Evolutionary conservation across 2,329 filamentous ascomycete genomes (phyloP).

Genomic region (Fonsecaea pedrosoi): DNA sequence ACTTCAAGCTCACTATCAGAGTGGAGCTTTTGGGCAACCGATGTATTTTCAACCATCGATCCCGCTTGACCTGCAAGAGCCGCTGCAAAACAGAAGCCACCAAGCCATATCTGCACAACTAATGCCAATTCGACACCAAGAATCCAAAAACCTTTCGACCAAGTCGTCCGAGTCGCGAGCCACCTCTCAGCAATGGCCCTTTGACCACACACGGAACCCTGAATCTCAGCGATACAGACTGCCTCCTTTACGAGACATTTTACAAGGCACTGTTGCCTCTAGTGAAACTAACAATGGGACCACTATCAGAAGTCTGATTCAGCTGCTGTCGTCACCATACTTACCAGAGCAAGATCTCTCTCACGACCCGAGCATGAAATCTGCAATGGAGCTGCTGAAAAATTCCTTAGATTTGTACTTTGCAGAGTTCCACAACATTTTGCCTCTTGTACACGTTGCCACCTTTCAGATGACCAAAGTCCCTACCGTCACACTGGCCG

Average conservation of each 20-base stretch:
- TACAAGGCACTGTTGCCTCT: slow-evolving; percentile 30
- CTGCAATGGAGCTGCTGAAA: slow-evolving; percentile 31
- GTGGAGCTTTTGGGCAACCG: slow-evolving; percentile 13
- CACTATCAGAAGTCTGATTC: slow-evolving; percentile 27
- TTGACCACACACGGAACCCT: slow-evolving; percentile 32
- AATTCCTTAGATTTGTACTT: slow-evolving; percentile 35
- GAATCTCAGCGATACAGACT: slow-evolving; percentile 28
- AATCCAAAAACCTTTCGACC: slow-evolving; percentile 5
- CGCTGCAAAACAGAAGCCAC: slow-evolving; percentile 17
- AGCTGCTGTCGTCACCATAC: slow-evolving; percentile 27
- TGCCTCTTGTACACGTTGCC: slow-evolving; percentile 32
- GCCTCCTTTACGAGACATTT: slow-evolving; percentile 33
- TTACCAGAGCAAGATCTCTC: slow-evolving; percentile 27
- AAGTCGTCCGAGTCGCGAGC: slow-evolving; percentile 19
- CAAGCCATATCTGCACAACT: slow-evolving; percentile 6
- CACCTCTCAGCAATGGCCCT: slow-evolving; percentile 33
- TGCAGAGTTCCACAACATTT: slow-evolving; percentile 29
- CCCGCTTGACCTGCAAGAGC: not conserved
- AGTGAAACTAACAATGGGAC: slow-evolving; percentile 22
- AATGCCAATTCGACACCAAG: slow-evolving; percentile 17
- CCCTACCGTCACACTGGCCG: slow-evolving; percentile 31
- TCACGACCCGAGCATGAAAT: slow-evolving; percentile 28
- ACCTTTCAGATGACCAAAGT: slow-evolving; percentile 31
- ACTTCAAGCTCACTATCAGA: slow-evolving; percentile 20
- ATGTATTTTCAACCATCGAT: slow-evolving; percentile 13